phyloP scores from a whole-genome alignment of 768 basidiomycete species.

The Amanita polypyramis region DNA sequence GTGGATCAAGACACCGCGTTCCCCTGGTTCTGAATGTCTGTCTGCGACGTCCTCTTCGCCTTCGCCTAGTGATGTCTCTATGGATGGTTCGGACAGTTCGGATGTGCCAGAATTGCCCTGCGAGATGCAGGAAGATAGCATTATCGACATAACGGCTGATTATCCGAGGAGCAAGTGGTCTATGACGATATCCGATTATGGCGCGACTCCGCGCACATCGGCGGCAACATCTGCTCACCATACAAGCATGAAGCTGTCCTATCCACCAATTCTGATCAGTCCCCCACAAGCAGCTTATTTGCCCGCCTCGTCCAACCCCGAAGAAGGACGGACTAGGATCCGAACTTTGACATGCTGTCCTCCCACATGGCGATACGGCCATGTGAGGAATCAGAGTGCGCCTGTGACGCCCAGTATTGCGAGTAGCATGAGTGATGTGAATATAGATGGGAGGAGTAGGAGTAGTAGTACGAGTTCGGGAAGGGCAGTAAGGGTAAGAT shows the following conservation, averaged over 20 bases:
- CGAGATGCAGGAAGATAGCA: background rate
- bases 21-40: background rate
- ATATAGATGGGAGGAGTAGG: slow-evolving; percentile 5
- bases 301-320: background rate
- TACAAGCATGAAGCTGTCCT: background rate
- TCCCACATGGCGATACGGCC: background rate
- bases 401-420: slow-evolving; percentile 5
- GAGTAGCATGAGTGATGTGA: slow-evolving; percentile 1
- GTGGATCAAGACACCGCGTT: background rate
- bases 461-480: slow-evolving; percentile 4
- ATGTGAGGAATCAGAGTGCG: slow-evolving; percentile 1
- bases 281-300: background rate
- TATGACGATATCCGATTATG: slow-evolving; percentile 6
- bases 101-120: background rate
- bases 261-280: background rate
- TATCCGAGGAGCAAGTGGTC: slow-evolving; percentile 6
- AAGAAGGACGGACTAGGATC: background rate
- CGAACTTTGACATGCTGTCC: background rate
- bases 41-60: background rate
- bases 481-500: slow-evolving; percentile 1
- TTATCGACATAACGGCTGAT: background rate
- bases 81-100: background rate
- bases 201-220: slow-evolving; percentile 2
- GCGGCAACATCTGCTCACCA: background rate
- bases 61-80: background rate